Percentiles rank a stretch among this genome's conserved stretches.
These are phyloP conservation scores for Phoenix roebelenii DNA, from an alignment of 176 grass and related monocot genomes.

Conservation along the genomic window DNA sequence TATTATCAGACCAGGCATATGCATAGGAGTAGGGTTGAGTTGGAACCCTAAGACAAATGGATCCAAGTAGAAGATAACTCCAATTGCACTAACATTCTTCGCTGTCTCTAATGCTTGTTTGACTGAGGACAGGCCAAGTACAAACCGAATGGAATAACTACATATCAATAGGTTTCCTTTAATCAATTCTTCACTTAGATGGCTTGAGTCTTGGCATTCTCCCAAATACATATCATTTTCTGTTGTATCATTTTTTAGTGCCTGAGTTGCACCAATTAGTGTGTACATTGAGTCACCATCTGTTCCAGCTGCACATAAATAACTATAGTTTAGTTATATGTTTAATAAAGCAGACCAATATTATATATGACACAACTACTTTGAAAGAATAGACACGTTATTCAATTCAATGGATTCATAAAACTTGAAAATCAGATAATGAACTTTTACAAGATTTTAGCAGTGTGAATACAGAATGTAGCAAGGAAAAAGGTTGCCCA, in stretches of 20 bases:
- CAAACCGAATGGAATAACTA: conserved; percentile 93
- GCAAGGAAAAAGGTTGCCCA: too few relatives aligned
- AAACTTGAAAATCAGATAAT: too few relatives aligned
- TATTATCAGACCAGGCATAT: conserved; percentile 85
- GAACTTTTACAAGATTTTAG: too few relatives aligned
- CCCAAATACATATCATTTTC: conserved; percentile 60
- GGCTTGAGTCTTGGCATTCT: conserved; percentile 90
- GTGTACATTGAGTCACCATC: conserved; percentile 65
- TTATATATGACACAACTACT: too few relatives aligned
- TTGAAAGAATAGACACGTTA: too few relatives aligned
- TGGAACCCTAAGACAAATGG: conserved; percentile 97
- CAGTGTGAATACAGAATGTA: too few relatives aligned
- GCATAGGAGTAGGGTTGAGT: conserved; percentile 94
- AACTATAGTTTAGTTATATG: conserved; percentile 6
- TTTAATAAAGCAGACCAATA: too few relatives aligned
- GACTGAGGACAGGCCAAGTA: conserved; percentile 92
- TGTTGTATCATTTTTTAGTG: conserved; percentile 46
- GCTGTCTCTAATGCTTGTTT: conserved; percentile 90
- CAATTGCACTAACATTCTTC: conserved; percentile 65
- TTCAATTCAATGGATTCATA: too few relatives aligned
- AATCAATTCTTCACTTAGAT: conserved; percentile 58
- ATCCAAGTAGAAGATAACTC: conserved; percentile 95
- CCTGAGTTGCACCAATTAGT: conserved; percentile 75
- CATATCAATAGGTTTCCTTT: conserved; percentile 81
- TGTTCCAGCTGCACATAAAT: conserved; percentile 76